Base-by-base conservation (phyloP, 2,329 filamentous ascomycete species). In the Teratosphaeria zuluensis region DNA sequence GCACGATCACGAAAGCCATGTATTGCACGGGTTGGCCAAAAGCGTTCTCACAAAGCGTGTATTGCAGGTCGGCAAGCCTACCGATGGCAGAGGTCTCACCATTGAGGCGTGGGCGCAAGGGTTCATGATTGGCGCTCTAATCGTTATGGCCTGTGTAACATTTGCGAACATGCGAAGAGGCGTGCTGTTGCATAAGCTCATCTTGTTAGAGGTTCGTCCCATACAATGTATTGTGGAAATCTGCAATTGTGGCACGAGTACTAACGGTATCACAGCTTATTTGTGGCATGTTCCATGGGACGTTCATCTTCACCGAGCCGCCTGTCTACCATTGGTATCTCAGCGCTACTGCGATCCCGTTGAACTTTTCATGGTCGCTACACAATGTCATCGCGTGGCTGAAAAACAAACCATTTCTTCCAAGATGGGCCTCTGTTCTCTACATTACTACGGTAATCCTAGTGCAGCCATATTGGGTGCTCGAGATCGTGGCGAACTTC, bases 361-460 rank as follows among this genome's bases (percentile, higher is more conserved):
- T 61, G 56, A 84, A 84, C 61, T 72, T 79, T 14, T 85, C 82
- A 3, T 86, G 83, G 81, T 78, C 76, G 12, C 71, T 87, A 8
- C 84, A 87, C 69, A 87, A 87, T 62, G 76, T 87, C 60, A 83
- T 87, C 60, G 79, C 84, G 0, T 87, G 84, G 84, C 80, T 87
- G 70, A 87, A 87, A 70, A 84, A 81, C 62, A 80, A 78, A 56
- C 84, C 84, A 0, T 85, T 86, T 64, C 53, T 64, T 7, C 58
- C 63, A n/a, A 56, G 60, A 58, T 62, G 62, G 61, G 76, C 78
- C 32, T 83, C 78, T 53, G 66, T 74, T 9, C 69, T 85, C 58
- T 87, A 85, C 66, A 83, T 87, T 55, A 73, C 75, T 51, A 85
- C 81, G 0, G 77, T 87, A 51, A 72, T 82, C 11, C 72, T 84